phyloP scores from a whole-genome alignment of 2,329 filamentous ascomycete genomes.

The Coniella vitis region DNA sequence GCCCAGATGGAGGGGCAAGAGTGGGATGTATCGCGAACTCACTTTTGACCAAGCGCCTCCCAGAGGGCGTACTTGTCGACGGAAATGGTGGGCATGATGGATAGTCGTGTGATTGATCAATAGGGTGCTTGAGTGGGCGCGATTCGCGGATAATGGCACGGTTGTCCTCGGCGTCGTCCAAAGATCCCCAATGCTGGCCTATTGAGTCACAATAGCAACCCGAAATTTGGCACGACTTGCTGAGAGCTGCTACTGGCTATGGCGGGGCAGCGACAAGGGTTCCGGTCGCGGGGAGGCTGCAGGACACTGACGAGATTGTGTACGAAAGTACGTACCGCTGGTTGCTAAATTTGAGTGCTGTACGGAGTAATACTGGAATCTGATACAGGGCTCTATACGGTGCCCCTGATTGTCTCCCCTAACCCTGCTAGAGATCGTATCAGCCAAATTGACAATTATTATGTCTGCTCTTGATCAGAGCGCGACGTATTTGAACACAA shows the following conservation, averaged over 20 bases:
- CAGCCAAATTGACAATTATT: no score
- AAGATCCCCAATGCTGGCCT: slow-evolving; percentile 4
- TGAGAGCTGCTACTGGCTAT: background rate
- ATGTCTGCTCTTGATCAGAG: no score
- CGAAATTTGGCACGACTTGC: slow-evolving; percentile 9
- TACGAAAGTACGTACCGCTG: background rate
- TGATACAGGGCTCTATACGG: no score
- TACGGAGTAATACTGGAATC: no score
- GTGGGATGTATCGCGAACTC: slow-evolving; percentile 27
- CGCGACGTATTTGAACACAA: no score
- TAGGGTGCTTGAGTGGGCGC: background rate
- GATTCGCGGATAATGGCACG: background rate
- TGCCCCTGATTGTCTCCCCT: no score
- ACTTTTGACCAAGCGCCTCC: slow-evolving; percentile 86
- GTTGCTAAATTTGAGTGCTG: no score
- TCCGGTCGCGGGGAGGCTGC: slow-evolving; percentile 5
- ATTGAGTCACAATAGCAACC: slow-evolving; percentile 12
- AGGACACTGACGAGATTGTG: background rate
- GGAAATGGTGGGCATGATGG: slow-evolving; percentile 85
- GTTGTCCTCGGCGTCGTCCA: background rate
- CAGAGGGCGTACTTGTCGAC: slow-evolving; percentile 96
- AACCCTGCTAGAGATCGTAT: no score
- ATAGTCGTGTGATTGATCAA: slow-evolving; percentile 2
- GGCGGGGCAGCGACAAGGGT: slow-evolving; percentile 6
- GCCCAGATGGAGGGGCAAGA: slow-evolving; percentile 1